phyloP scores from a whole-genome alignment of 2,329 filamentous ascomycete genomes.

The Fusarium sp. region DNA sequence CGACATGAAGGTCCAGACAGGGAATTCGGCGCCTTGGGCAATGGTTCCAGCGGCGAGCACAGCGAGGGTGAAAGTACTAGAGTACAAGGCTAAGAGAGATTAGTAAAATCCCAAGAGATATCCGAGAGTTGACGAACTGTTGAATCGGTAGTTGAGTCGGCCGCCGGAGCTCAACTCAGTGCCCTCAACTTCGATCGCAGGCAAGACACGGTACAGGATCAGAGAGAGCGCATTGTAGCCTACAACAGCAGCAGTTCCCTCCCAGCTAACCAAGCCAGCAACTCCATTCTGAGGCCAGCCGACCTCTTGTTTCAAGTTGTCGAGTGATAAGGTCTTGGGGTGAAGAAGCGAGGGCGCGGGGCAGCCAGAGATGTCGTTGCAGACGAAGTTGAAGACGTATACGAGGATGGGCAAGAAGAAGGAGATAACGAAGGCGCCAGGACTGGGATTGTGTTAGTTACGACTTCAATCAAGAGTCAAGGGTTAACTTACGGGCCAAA shows the following conservation, averaged over 20 bases:
- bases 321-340: conserved; percentile 77
- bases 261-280: conserved; percentile 75
- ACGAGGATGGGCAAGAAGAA: conserved; percentile 84
- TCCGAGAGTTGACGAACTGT: conserved; percentile 64
- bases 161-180: conserved; percentile 78
- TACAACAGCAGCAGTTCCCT: conserved; percentile 77
- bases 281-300: conserved; percentile 84
- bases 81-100: conserved; percentile 73
- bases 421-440: conserved; percentile 82
- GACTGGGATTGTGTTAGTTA: conserved; percentile 61
- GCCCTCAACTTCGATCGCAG: conserved; percentile 79
- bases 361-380: conserved; percentile 94
- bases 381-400: conserved; percentile 85
- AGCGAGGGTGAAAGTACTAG: conserved; percentile 80
- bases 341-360: conserved; percentile 84
- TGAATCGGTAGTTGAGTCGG: conserved; percentile 85
- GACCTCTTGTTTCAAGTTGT: conserved; percentile 81
- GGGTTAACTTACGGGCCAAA: conserved; percentile 61
- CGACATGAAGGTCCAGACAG: conserved; percentile 92
- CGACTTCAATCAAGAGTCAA: neutral
- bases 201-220: conserved; percentile 80
- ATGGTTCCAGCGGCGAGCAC: conserved; percentile 80
- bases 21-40: conserved; percentile 82
- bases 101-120: conserved; percentile 25
- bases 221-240: conserved; percentile 84